phyloP scores from a whole-genome alignment of 1,284 basidiomycete genomes.

The Omphalotus olearius region DNA sequence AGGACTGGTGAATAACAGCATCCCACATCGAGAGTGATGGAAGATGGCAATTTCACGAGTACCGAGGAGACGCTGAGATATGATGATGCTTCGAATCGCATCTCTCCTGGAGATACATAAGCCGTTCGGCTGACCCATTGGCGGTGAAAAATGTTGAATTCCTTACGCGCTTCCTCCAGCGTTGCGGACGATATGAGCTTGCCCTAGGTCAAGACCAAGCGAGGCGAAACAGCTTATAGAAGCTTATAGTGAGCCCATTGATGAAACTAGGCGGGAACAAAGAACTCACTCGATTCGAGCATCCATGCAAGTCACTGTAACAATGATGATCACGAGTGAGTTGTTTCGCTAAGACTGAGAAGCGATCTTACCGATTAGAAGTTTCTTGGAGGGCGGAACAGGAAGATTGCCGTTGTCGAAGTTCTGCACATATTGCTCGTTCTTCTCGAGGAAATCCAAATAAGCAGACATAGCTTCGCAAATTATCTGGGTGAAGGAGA shows the following conservation, averaged over 20 bases:
- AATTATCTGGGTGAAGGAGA: too few relatives aligned
- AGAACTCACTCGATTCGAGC: conserved; percentile 19
- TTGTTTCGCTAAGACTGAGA: background rate
- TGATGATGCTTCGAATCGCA: conserved; percentile 59
- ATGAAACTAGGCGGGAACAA: background rate
- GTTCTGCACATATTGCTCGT: conserved; percentile 15
- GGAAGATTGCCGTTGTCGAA: conserved; percentile 14
- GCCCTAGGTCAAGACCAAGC: conserved; percentile 15
- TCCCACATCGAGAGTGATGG: conserved; percentile 67
- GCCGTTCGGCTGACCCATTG: background rate
- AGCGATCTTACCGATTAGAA: conserved; percentile 16
- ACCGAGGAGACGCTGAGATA: conserved; percentile 64
- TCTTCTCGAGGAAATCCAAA: conserved; percentile 15
- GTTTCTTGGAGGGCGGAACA: conserved; percentile 16
- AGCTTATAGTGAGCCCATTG: background rate
- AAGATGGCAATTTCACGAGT: conserved; percentile 64
- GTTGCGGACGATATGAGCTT: conserved; percentile 16
- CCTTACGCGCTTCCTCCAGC: conserved; percentile 14
- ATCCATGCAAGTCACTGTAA: conserved; percentile 20
- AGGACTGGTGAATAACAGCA: conserved; percentile 54
- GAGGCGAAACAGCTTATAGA: conserved; percentile 9
- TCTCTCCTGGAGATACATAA: conserved; percentile 39
- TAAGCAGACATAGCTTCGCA: conserved; percentile 11
- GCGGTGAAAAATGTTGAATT: background rate
- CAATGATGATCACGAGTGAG: background rate